phyloP scores from a whole-genome alignment of 148 eudicot species.

The Rhododendron kiyosumense region DNA sequence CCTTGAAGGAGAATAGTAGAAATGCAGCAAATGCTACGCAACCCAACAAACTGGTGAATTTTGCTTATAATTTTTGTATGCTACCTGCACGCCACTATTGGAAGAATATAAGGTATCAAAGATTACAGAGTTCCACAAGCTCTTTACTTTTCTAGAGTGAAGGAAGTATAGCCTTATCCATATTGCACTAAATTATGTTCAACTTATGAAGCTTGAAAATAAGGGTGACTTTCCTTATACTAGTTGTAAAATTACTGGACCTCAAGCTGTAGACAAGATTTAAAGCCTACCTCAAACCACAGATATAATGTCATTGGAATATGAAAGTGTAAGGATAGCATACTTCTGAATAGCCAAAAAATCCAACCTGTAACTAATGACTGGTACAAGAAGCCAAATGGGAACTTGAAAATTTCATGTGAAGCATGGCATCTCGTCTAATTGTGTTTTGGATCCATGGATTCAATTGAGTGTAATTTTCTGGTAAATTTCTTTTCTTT shows the following conservation, averaged over 20 bases:
- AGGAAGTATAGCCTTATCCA: neutral
- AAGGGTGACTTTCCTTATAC: neutral
- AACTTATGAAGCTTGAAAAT: neutral
- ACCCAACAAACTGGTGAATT: neutral
- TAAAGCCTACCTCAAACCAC: neutral
- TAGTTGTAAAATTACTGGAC: neutral
- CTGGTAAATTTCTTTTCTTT: no score
- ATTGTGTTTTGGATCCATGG: neutral
- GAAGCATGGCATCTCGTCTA: neutral
- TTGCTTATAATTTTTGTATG: neutral
- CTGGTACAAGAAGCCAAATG: neutral
- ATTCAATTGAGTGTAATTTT: neutral
- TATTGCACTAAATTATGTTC: neutral
- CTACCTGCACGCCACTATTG: neutral
- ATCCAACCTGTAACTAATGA: neutral
- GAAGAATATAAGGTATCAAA: neutral
- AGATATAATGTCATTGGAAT: neutral
- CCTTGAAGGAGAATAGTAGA: neutral
- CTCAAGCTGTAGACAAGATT: neutral
- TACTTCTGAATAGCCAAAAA: neutral
- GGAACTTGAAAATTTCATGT: neutral
- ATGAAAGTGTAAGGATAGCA: neutral
- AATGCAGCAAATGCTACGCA: neutral
- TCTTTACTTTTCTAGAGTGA: neutral
- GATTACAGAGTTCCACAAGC: neutral